A percentile compares a stretch with the other conserved stretches of the same genome.
Evolutionary conservation across 2,329 filamentous ascomycete genomes (phyloP).

Genomic region (Fusarium floridanum): DNA sequence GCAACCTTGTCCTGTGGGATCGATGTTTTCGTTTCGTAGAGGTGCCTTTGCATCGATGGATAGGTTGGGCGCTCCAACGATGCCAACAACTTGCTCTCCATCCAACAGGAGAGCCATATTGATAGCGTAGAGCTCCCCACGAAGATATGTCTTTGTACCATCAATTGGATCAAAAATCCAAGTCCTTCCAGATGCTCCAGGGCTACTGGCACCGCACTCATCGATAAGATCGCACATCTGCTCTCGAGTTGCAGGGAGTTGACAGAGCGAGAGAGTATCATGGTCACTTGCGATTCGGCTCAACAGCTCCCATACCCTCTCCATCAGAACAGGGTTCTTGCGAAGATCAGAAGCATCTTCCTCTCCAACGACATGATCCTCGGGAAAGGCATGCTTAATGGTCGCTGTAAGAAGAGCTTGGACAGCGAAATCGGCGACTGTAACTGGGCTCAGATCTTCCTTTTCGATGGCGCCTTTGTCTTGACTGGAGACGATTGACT

Average conservation of each 20-base stretch:
- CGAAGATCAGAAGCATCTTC: slow-evolving; percentile 65
- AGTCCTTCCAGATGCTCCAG: slow-evolving; percentile 50
- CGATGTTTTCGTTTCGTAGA: slow-evolving; percentile 59
- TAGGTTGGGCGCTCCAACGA: slow-evolving; percentile 63
- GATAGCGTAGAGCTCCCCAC: slow-evolving; percentile 68
- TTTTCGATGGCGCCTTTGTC: slow-evolving; percentile 67
- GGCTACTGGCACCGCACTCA: slow-evolving; percentile 59
- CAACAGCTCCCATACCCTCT: slow-evolving; percentile 63
- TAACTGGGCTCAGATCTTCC: slow-evolving; percentile 68
- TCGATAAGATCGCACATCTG: slow-evolving; percentile 67
- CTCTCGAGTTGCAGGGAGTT: slow-evolving; percentile 55
- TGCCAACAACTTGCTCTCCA: slow-evolving; percentile 63
- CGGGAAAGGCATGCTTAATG: slow-evolving; percentile 63
- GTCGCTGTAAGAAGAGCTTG: slow-evolving; percentile 67
- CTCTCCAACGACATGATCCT: slow-evolving; percentile 67
- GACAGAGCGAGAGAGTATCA: slow-evolving; percentile 44
- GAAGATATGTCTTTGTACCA: slow-evolving; percentile 69
- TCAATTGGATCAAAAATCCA: slow-evolving; percentile 74
- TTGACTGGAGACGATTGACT: slow-evolving; percentile 59
- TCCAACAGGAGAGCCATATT: slow-evolving; percentile 67
- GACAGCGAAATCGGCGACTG: slow-evolving; percentile 70
- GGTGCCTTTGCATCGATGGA: slow-evolving; percentile 54
- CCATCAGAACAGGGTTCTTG: slow-evolving; percentile 56
- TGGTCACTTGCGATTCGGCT: slow-evolving; percentile 47
- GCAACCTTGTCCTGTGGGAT: slow-evolving; percentile 59